Evolutionary conservation across 83 land plant genomes (phyloP).

Genomic region (Picea mariana): DNA sequence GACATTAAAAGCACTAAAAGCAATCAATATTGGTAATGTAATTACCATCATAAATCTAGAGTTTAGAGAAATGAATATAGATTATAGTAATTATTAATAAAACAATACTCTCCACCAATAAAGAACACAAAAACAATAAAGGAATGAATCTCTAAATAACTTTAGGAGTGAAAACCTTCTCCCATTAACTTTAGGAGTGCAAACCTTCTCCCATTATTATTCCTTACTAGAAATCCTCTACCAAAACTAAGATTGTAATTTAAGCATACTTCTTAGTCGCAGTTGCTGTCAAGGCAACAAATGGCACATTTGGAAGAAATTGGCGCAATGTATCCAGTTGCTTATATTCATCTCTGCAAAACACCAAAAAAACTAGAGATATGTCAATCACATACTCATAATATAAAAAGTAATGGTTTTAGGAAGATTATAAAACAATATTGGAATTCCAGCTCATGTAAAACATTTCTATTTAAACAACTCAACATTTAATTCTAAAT

Average conservation of each 20-base stretch:
- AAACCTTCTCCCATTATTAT: too few relatives aligned
- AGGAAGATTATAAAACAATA: conserved; percentile 4
- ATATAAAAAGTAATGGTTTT: neutral
- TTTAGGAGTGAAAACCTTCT: too few relatives aligned
- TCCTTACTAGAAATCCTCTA: neutral
- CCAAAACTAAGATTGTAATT: neutral
- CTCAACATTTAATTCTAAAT: neutral
- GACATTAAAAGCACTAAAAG: neutral
- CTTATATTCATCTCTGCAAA: conserved; percentile 71
- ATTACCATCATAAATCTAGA: neutral
- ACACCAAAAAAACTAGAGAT: neutral
- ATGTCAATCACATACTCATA: neutral
- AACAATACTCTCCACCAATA: neutral
- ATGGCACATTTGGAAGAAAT: conserved; percentile 63
- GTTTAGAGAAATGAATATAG: neutral
- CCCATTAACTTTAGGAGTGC: too few relatives aligned
- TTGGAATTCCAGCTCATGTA: neutral
- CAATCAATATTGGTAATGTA: neutral
- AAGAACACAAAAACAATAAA: neutral
- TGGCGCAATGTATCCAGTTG: conserved; percentile 46
- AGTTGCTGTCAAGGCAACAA: conserved; percentile 86
- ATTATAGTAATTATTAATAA: too few relatives aligned
- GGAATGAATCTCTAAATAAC: neutral
- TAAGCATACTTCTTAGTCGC: conserved; percentile 76
- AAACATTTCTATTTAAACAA: neutral